phyloP scores from a whole-genome alignment of 352 stramenopile genomes.

The Globisporangium megalacanthum region DNA sequence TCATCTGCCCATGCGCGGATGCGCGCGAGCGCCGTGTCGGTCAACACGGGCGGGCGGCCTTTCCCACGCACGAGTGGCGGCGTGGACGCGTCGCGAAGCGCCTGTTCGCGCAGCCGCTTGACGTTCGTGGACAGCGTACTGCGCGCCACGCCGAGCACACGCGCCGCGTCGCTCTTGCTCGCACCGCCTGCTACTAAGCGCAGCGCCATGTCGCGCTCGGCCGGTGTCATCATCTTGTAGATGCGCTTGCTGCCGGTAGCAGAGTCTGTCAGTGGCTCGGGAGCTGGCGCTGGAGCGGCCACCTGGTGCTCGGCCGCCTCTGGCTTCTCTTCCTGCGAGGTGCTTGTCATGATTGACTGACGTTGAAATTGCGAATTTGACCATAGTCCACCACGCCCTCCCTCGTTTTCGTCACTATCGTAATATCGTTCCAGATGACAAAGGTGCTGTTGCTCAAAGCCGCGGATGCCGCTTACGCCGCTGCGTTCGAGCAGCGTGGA shows the following conservation, averaged over 20 bases:
- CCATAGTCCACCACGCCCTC: not conserved
- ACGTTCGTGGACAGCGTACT: conserved; percentile 4
- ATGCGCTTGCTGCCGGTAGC: not conserved
- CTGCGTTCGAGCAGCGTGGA: conserved; percentile 21
- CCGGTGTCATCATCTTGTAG: conserved; percentile 2
- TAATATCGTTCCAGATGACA: not conserved
- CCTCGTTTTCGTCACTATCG: not conserved
- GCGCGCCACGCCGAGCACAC: conserved; percentile 1
- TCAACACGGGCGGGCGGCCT: conserved; percentile 2
- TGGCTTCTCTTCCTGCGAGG: too few relatives aligned
- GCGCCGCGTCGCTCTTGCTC: conserved; percentile 1
- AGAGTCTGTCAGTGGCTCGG: not conserved
- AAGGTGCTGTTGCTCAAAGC: conserved; percentile 67
- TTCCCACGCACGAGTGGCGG: not conserved
- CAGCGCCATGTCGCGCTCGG: conserved; percentile 5
- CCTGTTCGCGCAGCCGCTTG: conserved; percentile 1
- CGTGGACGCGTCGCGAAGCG: not conserved
- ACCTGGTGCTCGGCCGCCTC: too few relatives aligned
- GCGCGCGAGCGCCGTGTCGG: not conserved
- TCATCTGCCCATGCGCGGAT: conserved; percentile 2
- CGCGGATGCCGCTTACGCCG: conserved; percentile 47
- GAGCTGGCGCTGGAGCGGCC: not conserved
- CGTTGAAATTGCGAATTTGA: not conserved
- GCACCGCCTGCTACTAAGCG: not conserved
- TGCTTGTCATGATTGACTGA: not conserved